Evolutionary conservation across 441 rosid species (phyloP), one percentile per base, ranked within the genome.

Genomic region (Populus trichocarpa): DNA sequence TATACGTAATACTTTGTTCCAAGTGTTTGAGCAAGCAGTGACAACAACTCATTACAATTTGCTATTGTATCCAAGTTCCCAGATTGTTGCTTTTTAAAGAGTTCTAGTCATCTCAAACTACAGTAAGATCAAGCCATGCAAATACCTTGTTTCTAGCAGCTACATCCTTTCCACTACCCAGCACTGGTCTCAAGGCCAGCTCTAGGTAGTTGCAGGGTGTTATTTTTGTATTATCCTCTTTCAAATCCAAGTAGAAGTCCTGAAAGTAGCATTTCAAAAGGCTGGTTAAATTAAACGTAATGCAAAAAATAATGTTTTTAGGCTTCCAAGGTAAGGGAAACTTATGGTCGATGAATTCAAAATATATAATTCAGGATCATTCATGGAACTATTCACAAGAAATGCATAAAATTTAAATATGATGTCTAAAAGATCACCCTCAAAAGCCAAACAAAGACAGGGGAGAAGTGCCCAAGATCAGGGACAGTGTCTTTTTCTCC

Each of bases 391-490:
- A 53, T 53, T 90, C 81, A 95, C 93, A 82, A 93, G 98, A 73
- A 92, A 95, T 22, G 92, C 97, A 25, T 92, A 90, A 85, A 16
- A 53, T 53, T 93, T 92, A n/a, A 95, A 86, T 40, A 97, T 90
- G 83, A 97, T 87, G 88, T 93, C 97, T 53, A 53, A 18, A 53
- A 53, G 61, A 77, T 95, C 98, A 96, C 99, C 90, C 99, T 89
- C 66, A 96, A 84, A 69, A 96, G 97, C 99, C 99, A 96, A 84
- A 96, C 95, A 87, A 96, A 96, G 69, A 96, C 90, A 65, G 99
- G 99, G 18, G 98, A 93, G 84, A 93, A 96, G 75, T 89, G 96
- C 53, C 98, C 98, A 81, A 94, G 84, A 80, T 96, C 99, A 75
- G 98, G 89, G 70, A 90, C 92, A 59, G 91, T 76, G 67, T 81